phyloP scores from a whole-genome alignment of 179 eudicot species.

The Spinacia oleracea region DNA sequence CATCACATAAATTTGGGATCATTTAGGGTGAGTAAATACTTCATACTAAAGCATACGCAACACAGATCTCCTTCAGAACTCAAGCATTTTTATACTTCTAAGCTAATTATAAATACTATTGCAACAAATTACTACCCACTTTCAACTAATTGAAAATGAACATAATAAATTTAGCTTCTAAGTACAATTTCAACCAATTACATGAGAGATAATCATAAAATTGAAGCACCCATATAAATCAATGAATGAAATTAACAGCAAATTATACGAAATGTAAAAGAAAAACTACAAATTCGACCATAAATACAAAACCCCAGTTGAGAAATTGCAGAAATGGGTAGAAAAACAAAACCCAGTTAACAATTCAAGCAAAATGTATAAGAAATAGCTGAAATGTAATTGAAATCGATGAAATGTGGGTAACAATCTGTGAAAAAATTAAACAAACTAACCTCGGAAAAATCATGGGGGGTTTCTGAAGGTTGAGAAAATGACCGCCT shows the following conservation, averaged over 20 bases:
- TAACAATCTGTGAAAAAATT: neutral
- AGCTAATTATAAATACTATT: conserved; percentile 12
- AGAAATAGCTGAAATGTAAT: neutral
- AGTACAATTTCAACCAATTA: neutral
- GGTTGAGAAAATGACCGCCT: conserved; percentile 52
- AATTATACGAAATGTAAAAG: neutral
- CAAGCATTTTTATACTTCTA: conserved; percentile 11
- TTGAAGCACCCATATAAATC: neutral
- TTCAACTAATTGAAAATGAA: neutral
- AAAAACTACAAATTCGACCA: neutral
- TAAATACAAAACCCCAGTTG: conserved; percentile 1
- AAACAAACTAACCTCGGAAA: conserved; percentile 31
- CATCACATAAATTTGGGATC: neutral
- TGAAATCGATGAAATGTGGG: neutral
- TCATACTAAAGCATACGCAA: conserved; percentile 13
- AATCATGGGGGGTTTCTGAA: conserved; percentile 31
- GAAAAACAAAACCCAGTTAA: neutral
- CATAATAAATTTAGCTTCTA: neutral
- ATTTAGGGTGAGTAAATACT: neutral
- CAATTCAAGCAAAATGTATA: neutral
- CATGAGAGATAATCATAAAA: neutral
- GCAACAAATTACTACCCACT: conserved; percentile 7
- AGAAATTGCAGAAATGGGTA: neutral
- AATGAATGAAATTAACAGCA: neutral
- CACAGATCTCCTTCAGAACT: neutral